phyloP scores from a whole-genome alignment of 129 eudicot species.

The Flaveria ramosissima region DNA sequence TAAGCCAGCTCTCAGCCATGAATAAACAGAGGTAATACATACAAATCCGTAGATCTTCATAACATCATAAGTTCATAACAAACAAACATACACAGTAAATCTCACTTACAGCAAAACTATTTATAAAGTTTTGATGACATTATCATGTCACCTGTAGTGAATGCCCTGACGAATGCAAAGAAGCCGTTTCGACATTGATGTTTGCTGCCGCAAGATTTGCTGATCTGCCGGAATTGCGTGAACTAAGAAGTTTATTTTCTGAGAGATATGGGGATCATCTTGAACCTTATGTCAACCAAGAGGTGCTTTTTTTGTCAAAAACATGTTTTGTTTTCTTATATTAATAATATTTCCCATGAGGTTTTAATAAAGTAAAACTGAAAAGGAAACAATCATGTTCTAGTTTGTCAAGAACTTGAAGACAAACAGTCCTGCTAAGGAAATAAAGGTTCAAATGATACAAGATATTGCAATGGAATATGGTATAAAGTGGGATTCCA shows the following conservation, averaged over 20 bases:
- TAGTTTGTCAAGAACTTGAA: constrained; percentile 69
- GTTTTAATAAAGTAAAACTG: not conserved
- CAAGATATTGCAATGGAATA: constrained; percentile 66
- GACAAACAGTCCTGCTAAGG: constrained; percentile 50
- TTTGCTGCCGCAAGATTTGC: constrained; percentile 95
- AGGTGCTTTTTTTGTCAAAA: constrained; percentile 46
- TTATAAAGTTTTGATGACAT: not conserved
- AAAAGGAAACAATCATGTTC: not conserved
- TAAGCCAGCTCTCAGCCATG: constrained; percentile 55
- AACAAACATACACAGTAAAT: too few relatives aligned
- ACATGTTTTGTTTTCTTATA: not conserved
- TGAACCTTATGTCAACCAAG: constrained; percentile 61
- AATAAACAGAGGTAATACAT: constrained; percentile 55
- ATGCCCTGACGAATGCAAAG: constrained; percentile 86
- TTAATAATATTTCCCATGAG: not conserved
- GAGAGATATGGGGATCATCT: constrained; percentile 66
- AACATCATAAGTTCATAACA: not conserved
- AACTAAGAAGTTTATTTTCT: constrained; percentile 58
- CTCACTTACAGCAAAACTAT: too few relatives aligned
- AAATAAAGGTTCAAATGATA: constrained; percentile 67
- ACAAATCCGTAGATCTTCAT: too few relatives aligned
- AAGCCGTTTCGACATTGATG: constrained; percentile 68
- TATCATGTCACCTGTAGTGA: constrained; percentile 43
- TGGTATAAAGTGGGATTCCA: constrained; percentile 65
- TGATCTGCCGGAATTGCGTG: constrained; percentile 82